Base-by-base conservation (phyloP, 1,284 basidiomycete genomes). In the Sanghuangporus baumii region DNA sequence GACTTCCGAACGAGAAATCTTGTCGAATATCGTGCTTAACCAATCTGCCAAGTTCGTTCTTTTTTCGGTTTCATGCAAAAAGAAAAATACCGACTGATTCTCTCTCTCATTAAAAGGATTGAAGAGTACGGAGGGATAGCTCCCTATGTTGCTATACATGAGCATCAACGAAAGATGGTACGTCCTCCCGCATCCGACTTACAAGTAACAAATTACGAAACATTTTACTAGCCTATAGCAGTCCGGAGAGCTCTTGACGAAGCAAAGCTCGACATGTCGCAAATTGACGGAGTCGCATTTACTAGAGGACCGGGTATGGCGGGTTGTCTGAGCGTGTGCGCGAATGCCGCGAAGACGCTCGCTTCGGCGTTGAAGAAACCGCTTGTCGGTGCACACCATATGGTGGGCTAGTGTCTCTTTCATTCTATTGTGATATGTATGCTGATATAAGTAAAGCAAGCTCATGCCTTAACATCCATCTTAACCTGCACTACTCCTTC, bases 341-440 rank as follows among this genome's bases (percentile, higher is more conserved):
- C 87, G 3, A 89, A 88, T 65, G 86, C 92, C 1, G 93, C 93
- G 6, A 92, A 91, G 71, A 84, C 86, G 0, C 77, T 98, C 1
- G 92, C 93, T 0, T 88, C 91, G 0, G 88, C 86, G 0, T 77
- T 86, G 6, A 78, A 81, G 48, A 91, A 93, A 70, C 94, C 94
- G 0, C 67, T 96, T 1, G 83, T 97, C 7, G 94, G 93, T 4
- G 90, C 96, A 2, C 93, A 97, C 74, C 95, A 97, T 71, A 97
- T 97, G 95, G 94, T 93, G 26, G 55, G 79, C 70, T 26, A 14
- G 7, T 57, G 51, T 38, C 16, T 36, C 43, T 58, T 48, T 48
- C 31, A 38, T 18, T 46, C 6, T 43, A 46, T 43, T 26, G 57
- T 36, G 40, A 46, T 26, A 55, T 54, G 59, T 31, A 60, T 51